These are phyloP conservation scores for Ramaria rubella DNA, from an alignment of 768 basidiomycete species.

Conservation along the genomic window DNA sequence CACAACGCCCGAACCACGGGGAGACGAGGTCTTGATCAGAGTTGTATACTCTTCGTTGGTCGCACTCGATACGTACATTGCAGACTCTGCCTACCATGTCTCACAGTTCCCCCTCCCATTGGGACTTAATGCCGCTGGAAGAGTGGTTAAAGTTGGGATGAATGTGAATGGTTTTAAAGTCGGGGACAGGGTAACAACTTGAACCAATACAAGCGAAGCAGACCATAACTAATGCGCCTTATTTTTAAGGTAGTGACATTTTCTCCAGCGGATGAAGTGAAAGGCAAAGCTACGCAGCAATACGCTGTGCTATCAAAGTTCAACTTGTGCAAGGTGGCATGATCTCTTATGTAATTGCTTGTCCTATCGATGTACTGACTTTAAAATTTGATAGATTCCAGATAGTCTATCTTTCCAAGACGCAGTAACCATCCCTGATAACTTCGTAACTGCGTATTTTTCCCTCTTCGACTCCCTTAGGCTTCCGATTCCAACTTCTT, in stretches of 20 bases:
- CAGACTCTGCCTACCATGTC: conserved; percentile 29
- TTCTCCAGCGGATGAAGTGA: conserved; percentile 17
- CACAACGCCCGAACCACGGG: conserved; percentile 28
- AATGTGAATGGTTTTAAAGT: conserved; percentile 29
- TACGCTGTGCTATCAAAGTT: conserved; percentile 27
- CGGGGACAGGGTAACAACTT: conserved; percentile 36
- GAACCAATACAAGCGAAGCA: no score
- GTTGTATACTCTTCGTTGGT: conserved; percentile 36
- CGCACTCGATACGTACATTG: conserved; percentile 35
- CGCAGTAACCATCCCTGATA: conserved; percentile 36
- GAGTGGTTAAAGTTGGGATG: conserved; percentile 30
- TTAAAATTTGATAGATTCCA: conserved; percentile 34
- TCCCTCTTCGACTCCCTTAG: conserved; percentile 31
- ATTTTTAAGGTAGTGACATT: conserved; percentile 28
- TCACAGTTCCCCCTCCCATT: conserved; percentile 30
- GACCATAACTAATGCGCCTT: no score
- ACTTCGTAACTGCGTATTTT: conserved; percentile 37
- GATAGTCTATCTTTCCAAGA: conserved; percentile 31
- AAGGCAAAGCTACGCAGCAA: conserved; percentile 33
- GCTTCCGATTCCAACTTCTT: conserved; percentile 32
- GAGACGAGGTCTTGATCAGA: conserved; percentile 35
- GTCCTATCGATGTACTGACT: neutral
- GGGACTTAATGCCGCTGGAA: conserved; percentile 36
- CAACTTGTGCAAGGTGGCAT: conserved; percentile 33
- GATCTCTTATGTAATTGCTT: neutral